Evolutionary conservation across 2,329 filamentous ascomycete genomes (phyloP).

Genomic region (Fusarium sp.): DNA sequence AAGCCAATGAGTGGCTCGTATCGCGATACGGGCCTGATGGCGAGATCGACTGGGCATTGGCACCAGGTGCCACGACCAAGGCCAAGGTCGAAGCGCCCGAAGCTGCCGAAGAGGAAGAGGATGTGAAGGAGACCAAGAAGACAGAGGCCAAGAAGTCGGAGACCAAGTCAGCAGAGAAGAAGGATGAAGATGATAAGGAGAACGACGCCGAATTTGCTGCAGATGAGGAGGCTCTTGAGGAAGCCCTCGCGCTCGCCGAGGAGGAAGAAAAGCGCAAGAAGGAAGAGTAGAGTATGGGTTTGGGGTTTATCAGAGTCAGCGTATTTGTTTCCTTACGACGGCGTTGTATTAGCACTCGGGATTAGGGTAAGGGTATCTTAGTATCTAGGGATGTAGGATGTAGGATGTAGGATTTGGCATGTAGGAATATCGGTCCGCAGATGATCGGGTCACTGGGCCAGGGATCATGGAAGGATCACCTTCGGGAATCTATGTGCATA

Average conservation of each 20-base stretch:
- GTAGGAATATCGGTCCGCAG: conserved; percentile 13
- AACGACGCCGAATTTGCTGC: conserved; percentile 48
- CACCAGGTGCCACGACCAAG: conserved; percentile 51
- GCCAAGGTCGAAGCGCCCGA: conserved; percentile 37
- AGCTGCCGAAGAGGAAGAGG: conserved; percentile 15
- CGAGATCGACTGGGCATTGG: conserved; percentile 85
- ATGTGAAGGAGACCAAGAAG: conserved; percentile 35
- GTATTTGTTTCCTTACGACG: conserved; percentile 27
- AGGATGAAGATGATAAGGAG: conserved; percentile 35
- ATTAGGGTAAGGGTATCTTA: conserved; percentile 10
- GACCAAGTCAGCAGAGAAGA: conserved; percentile 28
- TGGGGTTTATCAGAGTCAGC: conserved; percentile 5
- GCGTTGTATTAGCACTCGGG: conserved; percentile 27
- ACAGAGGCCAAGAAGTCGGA: conserved; percentile 17
- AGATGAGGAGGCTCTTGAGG: conserved; percentile 53
- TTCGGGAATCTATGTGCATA: conserved; percentile 31
- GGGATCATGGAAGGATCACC: conserved; percentile 21
- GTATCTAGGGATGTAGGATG: conserved; percentile 7
- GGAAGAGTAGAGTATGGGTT: not conserved
- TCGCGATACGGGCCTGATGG: conserved; percentile 82
- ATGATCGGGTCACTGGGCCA: conserved; percentile 8
- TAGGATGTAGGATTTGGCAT: not conserved
- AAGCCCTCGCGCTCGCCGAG: conserved; percentile 49
- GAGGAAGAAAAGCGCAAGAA: conserved; percentile 41
- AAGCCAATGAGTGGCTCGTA: conserved; percentile 87